Evolutionary conservation across 2,329 filamentous ascomycete genomes (phyloP), one percentile per base, ranked within the genome.

Genomic region (Nothopassalora personata): DNA sequence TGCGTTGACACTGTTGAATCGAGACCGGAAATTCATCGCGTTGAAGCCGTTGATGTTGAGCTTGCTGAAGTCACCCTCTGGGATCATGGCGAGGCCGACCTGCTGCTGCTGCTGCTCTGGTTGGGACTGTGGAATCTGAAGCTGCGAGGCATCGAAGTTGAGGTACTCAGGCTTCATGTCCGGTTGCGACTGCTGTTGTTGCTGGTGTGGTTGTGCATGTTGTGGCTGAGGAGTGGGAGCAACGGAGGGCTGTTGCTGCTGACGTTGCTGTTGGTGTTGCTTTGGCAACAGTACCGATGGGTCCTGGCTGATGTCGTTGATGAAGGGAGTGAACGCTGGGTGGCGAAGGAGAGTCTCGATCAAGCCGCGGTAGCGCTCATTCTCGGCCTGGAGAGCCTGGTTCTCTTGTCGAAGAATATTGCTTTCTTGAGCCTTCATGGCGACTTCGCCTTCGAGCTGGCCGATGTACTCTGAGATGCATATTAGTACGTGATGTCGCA

Each of bases 361-460:
- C 75, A 97, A 96, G 6, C 90, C 88, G 39, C 72, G 72, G 62
- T 73, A 74, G 59, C 71, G 71, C 23, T 72, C 70, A 58, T 74
- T 74, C 66, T 75, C 72, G 90, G 95, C 90, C 66, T 85, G 79
- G 18, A 99, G 82, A 39, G 63, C 59, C 55, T 63, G 63, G 50
- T 97, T 97, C 75, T 95, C 87, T 31, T 82, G 77, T 63, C 89
- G 88, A 34, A 97, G 83, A 51, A 91, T 89, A 64, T 87, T 88
- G 66, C 88, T 87, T 79, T 97, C 93, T 64, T 87, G 88, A 45
- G 88, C 86, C 78, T 94, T 95, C 70, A 80, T 81, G 56, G 90
- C 88, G 67, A 97, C 88, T 74, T 97, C 93, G 63, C 84, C 81
- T 79, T 99, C 94, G 15, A 99, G 88, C 75, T 97, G 92, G 63